phyloP scores from a whole-genome alignment of 371 early-diverging fungal genomes.

The Mucor racemosus region DNA sequence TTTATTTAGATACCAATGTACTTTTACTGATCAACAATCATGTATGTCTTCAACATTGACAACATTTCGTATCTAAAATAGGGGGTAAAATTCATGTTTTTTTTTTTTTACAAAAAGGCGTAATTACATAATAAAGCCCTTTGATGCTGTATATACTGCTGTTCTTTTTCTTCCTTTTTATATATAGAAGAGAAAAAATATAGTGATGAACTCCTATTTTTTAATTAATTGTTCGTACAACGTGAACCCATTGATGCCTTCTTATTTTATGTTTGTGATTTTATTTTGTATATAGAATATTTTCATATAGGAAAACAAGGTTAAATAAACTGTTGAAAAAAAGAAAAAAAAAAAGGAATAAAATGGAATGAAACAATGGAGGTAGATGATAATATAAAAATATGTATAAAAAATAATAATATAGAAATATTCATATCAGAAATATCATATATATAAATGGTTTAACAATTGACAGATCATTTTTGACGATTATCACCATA shows the following conservation, averaged over 20 bases:
- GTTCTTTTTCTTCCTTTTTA: neutral
- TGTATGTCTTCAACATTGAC: neutral
- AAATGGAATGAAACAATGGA: neutral
- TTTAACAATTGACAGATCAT: neutral
- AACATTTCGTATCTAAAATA: neutral
- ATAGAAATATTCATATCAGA: conserved; percentile 2
- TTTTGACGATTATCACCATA: conserved; percentile 6
- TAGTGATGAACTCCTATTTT: neutral
- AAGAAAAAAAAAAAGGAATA: neutral
- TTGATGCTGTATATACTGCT: neutral
- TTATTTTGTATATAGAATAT: neutral
- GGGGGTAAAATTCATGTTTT: neutral
- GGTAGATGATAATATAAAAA: neutral
- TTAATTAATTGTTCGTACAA: conserved; percentile 3
- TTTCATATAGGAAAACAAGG: neutral
- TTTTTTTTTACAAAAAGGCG: neutral
- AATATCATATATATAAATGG: neutral
- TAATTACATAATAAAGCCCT: neutral
- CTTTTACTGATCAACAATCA: neutral
- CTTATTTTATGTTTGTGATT: neutral
- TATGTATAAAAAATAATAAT: neutral
- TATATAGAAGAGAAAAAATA: no score
- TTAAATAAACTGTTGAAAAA: neutral
- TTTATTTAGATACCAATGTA: neutral
- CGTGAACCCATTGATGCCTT: conserved; percentile 5